Evolutionary conservation across 768 basidiomycete genomes (phyloP), one percentile per base, ranked within the genome.

Genomic region (Cystobasidium tubakii): DNA sequence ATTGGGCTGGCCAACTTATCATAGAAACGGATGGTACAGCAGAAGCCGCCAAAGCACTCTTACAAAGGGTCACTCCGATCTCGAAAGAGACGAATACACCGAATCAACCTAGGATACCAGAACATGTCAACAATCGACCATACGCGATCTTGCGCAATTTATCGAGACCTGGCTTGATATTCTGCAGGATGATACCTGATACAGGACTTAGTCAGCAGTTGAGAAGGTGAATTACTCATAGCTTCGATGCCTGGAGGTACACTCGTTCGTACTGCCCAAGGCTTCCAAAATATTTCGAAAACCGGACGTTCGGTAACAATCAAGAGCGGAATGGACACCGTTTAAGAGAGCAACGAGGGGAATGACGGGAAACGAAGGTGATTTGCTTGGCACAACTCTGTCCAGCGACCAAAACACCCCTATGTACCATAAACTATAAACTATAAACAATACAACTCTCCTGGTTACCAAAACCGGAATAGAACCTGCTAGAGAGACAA

Each of bases 21-120:
- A 23, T 79, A 34, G 79, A 78, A 60, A 73, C 73, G 1, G 78
- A 79, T 17, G 78, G 78, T 2, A 77, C 78, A 39, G 65, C 75
- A 17, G 78, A 79, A 57, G 73, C 75, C 25, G 77, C 78, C 3
- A 54, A 75, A 31, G 31, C 66, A 21, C 75, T 79, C 10, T 9
- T 71, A 27, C 19, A 55, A 31, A 9, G 69, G 21, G 66, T 67
- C n/a, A 42, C 66, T 12, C 25, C 33, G 23, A 21, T 34, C 17
- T 53, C 44, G 1, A 60, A 36, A 34, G 19, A 46, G 13, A 15
- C 42, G 9, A 53, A 4, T 31, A 1, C 34, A 44, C 27, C 50
- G n/a, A 36, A 25, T 33, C 50, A 12, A 36, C 53, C 53, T 29
- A 21, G 6, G 44, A 39, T 39, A 39, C 39, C 39, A 6, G 10